phyloP scores from a whole-genome alignment of 306 rosid species.

The Quillaja saponaria region DNA sequence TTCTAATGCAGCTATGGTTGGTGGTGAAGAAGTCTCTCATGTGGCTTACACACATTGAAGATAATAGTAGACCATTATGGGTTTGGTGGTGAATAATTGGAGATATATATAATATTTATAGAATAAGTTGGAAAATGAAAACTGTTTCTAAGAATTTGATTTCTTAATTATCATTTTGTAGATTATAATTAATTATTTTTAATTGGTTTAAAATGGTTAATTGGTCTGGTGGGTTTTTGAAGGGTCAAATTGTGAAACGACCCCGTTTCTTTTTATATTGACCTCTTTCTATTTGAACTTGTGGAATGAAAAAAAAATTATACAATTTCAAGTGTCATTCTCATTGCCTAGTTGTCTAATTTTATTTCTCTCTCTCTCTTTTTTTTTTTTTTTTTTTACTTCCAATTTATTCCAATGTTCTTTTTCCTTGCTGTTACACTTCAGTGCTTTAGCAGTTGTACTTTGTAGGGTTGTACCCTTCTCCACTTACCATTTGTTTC shows the following conservation, averaged over 20 bases:
- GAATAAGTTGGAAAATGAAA: constrained; percentile 28
- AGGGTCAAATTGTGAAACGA: constrained; percentile 45
- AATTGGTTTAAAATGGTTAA: not conserved
- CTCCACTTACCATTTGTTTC: too few species aligned
- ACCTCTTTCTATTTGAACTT: constrained; percentile 45
- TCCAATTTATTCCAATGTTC: too few species aligned
- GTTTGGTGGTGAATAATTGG: constrained; percentile 68
- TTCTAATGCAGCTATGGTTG: constrained; percentile 48
- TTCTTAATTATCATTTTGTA: constrained; percentile 34
- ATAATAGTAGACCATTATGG: constrained; percentile 31
- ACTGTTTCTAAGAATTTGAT: constrained; percentile 36
- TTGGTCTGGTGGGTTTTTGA: constrained; percentile 45
- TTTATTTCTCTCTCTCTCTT: too few species aligned
- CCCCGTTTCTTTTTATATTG: constrained; percentile 47
- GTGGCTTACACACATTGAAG: constrained; percentile 45
- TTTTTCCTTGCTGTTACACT: too few species aligned
- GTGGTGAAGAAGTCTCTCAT: constrained; percentile 63
- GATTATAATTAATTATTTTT: constrained; percentile 31
- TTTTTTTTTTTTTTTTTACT: too few species aligned
- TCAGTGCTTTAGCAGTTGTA: too few species aligned
- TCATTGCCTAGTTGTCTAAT: too few species aligned
- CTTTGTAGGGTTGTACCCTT: too few species aligned
- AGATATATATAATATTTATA: constrained; percentile 24
- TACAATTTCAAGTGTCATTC: constrained; percentile 27
- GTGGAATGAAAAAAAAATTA: constrained; percentile 42